Evolutionary conservation across 192 early-diverging fungal genomes (phyloP).

Genomic region (Radiomyces spectabilis): DNA sequence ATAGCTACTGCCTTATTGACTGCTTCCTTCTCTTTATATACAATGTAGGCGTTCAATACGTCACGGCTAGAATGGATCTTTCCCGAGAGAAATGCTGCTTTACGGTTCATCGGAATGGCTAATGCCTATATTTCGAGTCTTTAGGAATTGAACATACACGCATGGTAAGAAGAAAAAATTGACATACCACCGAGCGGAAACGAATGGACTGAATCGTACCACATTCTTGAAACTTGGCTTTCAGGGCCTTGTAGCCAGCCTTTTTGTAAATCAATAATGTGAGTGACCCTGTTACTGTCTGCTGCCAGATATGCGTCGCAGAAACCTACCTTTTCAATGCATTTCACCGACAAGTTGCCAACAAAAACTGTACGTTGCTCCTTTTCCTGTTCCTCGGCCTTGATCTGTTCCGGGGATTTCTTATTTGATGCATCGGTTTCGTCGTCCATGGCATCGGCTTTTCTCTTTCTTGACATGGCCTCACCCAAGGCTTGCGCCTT

Average conservation of each 20-base stretch:
- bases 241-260: constrained; percentile 57
- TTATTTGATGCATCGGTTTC: constrained; percentile 20
- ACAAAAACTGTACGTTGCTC: constrained; percentile 82
- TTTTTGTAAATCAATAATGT: constrained; percentile 22
- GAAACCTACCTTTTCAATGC: constrained; percentile 45
- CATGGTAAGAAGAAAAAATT: no score
- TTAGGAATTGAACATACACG: no score
- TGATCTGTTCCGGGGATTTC: constrained; percentile 1
- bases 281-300: no score
- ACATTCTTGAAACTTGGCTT: constrained; percentile 52
- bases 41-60: constrained; percentile 85
- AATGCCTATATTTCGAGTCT: no score
- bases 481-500: constrained; percentile 19
- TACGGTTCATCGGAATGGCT: constrained; percentile 59
- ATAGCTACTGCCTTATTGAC: constrained; percentile 60
- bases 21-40: constrained; percentile 49
- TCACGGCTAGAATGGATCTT: constrained; percentile 82
- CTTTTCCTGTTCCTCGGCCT: constrained; percentile 37
- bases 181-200: constrained; percentile 89
- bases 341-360: constrained; percentile 78
- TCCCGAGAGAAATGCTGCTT: constrained; percentile 75
- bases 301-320: background rate
- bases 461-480: constrained; percentile 27
- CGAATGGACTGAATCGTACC: constrained; percentile 81
- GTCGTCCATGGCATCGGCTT: constrained; percentile 15